Conservation (phyloP, 441 rosid genomes). For the Adansonia grandidieri region DNA sequence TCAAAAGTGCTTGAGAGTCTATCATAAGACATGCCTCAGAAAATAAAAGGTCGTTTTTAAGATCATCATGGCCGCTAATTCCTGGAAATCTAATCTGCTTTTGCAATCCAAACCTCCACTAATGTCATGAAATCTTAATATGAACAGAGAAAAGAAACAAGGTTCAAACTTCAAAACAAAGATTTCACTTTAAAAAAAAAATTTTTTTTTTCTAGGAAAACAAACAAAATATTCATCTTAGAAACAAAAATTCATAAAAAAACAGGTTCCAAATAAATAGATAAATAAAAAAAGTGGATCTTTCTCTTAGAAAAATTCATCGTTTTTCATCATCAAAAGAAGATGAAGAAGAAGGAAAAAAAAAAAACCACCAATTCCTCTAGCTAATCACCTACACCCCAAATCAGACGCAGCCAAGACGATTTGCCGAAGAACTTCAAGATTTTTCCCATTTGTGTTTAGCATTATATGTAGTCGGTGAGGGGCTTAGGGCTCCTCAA, state of each 20-base stretch:
- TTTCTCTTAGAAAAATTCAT: constrained; percentile 39
- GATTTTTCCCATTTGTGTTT: background rate
- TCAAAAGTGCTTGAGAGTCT: constrained; percentile 35
- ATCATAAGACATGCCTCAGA: constrained; percentile 29
- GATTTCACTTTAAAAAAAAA: background rate
- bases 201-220: background rate
- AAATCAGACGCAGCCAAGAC: background rate
- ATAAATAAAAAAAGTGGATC: background rate
- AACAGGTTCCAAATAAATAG: background rate
- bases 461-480: background rate
- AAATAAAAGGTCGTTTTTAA: constrained; percentile 33
- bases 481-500: background rate
- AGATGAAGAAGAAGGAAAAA: constrained; percentile 19
- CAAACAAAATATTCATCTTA: background rate
- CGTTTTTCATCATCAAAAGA: constrained; percentile 31
- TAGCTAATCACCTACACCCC: background rate
- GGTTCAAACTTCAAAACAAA: background rate
- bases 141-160: background rate
- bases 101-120: background rate
- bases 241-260: background rate
- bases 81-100: background rate
- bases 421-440: background rate
- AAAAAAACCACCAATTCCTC: constrained; percentile 11
- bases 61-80: constrained; percentile 31
- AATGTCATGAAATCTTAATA: background rate